Evolutionary conservation across 805 yeast species (phyloP).

Genomic region (Nakazawaea pomicola): DNA sequence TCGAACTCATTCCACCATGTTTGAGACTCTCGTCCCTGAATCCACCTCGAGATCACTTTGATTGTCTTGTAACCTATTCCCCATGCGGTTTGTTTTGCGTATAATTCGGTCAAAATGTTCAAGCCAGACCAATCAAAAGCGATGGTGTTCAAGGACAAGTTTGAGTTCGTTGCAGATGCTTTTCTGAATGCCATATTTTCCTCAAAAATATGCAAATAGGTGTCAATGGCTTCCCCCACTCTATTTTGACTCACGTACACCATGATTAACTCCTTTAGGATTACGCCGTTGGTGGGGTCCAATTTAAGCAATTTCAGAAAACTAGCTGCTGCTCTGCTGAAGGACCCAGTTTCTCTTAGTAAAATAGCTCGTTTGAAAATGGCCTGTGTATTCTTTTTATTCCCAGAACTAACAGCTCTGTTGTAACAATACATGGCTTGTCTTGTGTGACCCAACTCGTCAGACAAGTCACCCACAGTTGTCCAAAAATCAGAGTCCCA

Average conservation of each 20-base stretch:
- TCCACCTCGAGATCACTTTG: slow-evolving; percentile 76
- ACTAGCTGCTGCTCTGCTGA: slow-evolving; percentile 70
- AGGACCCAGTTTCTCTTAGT: slow-evolving; percentile 60
- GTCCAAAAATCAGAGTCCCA: slow-evolving; percentile 78
- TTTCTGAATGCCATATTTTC: slow-evolving; percentile 44
- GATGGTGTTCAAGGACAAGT: slow-evolving; percentile 28
- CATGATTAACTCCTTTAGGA: slow-evolving; percentile 58
- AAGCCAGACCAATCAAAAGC: slow-evolving; percentile 84
- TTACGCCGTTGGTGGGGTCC: slow-evolving; percentile 55
- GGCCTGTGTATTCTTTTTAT: slow-evolving; percentile 44
- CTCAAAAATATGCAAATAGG: slow-evolving; percentile 61
- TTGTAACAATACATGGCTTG: slow-evolving; percentile 80
- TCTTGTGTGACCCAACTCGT: slow-evolving; percentile 58
- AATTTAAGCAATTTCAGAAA: slow-evolving; percentile 51
- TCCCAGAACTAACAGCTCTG: slow-evolving; percentile 47
- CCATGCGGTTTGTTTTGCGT: slow-evolving; percentile 64
- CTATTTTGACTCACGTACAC: slow-evolving; percentile 49
- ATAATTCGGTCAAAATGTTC: slow-evolving; percentile 77
- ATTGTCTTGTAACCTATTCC: slow-evolving; percentile 58
- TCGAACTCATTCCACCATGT: slow-evolving; percentile 58
- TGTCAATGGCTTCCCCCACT: slow-evolving; percentile 66
- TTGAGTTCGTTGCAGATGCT: slow-evolving; percentile 18
- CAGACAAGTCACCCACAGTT: slow-evolving; percentile 63
- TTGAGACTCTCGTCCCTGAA: slow-evolving; percentile 62
- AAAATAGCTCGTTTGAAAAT: slow-evolving; percentile 62